These are phyloP conservation scores for Fusarium graminum DNA, from an alignment of 2,329 filamentous ascomycete genomes.

Conservation along the genomic window DNA sequence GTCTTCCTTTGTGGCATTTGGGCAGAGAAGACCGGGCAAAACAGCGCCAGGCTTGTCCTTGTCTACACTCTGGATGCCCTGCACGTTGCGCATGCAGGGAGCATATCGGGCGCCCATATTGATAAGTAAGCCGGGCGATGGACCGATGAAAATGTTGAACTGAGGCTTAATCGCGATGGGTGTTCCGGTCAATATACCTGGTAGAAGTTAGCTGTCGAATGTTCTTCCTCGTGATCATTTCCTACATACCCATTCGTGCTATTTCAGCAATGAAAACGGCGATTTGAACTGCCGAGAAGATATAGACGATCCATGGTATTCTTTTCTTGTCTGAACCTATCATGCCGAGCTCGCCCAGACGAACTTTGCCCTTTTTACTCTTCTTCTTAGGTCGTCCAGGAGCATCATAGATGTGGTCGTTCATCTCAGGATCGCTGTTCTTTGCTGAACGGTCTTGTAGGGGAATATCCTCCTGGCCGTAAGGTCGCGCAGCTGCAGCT, in stretches of 20 bases:
- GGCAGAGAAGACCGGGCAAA: slow-evolving; percentile 78
- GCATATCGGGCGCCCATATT: slow-evolving; percentile 96
- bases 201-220: slow-evolving; percentile 24
- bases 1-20: slow-evolving; percentile 76
- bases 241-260: slow-evolving; percentile 79
- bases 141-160: slow-evolving; percentile 98
- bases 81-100: slow-evolving; percentile 92
- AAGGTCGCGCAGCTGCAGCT: slow-evolving; percentile 56
- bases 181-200: slow-evolving; percentile 81
- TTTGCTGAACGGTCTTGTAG: slow-evolving; percentile 64
- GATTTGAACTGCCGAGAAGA: slow-evolving; percentile 81
- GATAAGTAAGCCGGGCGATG: slow-evolving; percentile 89
- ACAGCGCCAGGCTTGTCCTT: slow-evolving; percentile 2
- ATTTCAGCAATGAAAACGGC: slow-evolving; percentile 91
- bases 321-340: slow-evolving; percentile 66
- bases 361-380: slow-evolving; percentile 61
- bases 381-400: slow-evolving; percentile 51
- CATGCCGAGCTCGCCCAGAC: slow-evolving; percentile 72
- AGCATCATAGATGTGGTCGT: slow-evolving; percentile 74
- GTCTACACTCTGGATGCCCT: slow-evolving; percentile 70
- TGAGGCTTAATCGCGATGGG: slow-evolving; percentile 82
- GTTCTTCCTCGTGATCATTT: not conserved
- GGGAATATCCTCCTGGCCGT: slow-evolving; percentile 67
- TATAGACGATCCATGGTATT: slow-evolving; percentile 85
- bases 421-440: slow-evolving; percentile 57